A percentile compares a stretch with the other conserved stretches of the same genome.
phyloP scores from a whole-genome alignment of 345 rosid species.

The Draba incana region DNA sequence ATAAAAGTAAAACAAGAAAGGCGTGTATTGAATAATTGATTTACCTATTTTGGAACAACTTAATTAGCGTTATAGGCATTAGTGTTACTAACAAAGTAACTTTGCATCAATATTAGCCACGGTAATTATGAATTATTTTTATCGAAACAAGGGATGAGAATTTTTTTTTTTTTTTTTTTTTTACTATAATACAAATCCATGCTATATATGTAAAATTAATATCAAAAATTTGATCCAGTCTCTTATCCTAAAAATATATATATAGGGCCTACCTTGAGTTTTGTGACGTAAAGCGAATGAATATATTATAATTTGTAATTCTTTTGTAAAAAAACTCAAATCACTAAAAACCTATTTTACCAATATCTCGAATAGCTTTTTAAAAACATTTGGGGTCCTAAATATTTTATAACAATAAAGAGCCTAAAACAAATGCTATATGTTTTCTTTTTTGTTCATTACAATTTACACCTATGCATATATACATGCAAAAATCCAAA shows the following conservation, averaged over 20 bases:
- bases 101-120: neutral
- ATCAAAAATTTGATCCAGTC: neutral
- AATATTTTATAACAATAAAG: no score
- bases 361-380: no score
- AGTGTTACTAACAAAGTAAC: neutral
- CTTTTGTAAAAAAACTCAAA: no score
- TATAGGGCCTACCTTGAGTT: no score
- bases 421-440: no score
- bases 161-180: neutral
- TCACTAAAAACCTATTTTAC: no score
- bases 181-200: neutral
- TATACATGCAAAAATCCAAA: neutral
- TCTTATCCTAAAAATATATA: neutral
- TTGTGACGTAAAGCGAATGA: no score
- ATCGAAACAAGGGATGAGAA: neutral
- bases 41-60: neutral
- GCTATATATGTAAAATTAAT: neutral
- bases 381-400: no score
- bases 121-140: neutral
- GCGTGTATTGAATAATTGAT: neutral
- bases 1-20: neutral
- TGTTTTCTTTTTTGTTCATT: no score
- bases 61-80: no score
- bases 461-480: no score
- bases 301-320: no score